Evolutionary conservation across 2,329 filamentous ascomycete species (phyloP).

Genomic region (Cryphonectria radicalis): DNA sequence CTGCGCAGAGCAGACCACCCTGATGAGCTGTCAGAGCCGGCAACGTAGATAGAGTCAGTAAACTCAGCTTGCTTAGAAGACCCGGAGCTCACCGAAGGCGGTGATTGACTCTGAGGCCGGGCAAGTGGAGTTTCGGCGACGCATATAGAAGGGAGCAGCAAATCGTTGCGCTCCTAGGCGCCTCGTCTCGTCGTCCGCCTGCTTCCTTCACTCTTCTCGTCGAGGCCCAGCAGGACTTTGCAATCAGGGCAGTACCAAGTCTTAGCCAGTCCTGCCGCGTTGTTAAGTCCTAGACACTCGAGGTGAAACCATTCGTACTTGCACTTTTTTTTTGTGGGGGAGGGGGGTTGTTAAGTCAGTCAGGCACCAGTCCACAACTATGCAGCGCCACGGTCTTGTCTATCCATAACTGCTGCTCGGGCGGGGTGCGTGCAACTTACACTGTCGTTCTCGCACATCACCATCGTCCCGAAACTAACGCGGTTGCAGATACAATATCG

Average conservation of each 20-base stretch:
- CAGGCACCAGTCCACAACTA: conserved; percentile 20
- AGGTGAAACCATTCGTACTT: conserved; percentile 87
- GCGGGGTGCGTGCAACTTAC: conserved; percentile 52
- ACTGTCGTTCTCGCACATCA: conserved; percentile 78
- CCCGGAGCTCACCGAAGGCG: not conserved
- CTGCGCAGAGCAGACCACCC: not conserved
- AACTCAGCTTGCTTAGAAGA: not conserved
- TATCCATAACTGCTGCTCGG: not conserved
- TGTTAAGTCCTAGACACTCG: conserved; percentile 71
- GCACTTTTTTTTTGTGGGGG: conserved; percentile 56
- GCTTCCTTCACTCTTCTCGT: conserved; percentile 65
- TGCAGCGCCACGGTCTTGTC: not conserved
- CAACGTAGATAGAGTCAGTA: not conserved
- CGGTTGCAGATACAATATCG: conserved; percentile 79
- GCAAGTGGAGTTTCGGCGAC: not conserved
- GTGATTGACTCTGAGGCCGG: not conserved
- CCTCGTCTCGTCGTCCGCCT: conserved; percentile 49
- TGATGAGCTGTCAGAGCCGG: not conserved
- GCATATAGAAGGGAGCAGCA: not conserved
- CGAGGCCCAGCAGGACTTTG: conserved; percentile 63
- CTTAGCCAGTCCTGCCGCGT: conserved; percentile 71
- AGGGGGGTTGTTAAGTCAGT: conserved; percentile 24
- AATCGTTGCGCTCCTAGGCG: conserved; percentile 43
- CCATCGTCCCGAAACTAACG: conserved; percentile 83
- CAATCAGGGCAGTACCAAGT: conserved; percentile 89